Evolutionary conservation across 768 basidiomycete genomes (phyloP), one percentile per base, ranked within the genome.

Genomic region (Agrocybe praecox): DNA sequence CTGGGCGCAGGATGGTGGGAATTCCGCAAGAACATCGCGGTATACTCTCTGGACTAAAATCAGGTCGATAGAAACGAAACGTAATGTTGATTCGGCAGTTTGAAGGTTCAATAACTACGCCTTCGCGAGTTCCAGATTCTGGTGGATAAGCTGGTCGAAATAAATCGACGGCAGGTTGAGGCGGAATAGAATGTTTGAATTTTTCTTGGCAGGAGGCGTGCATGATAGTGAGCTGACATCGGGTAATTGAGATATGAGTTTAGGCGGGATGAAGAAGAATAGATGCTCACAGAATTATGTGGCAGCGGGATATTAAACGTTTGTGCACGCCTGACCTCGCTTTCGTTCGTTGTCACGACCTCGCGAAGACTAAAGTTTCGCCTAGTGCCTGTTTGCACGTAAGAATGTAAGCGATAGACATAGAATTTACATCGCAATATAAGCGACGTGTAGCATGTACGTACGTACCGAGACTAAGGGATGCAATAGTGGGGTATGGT

Each of bases 401-500:
- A 47, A 19, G n/a, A 29, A 40, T 21, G 14, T 54, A 54, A 29
- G 34, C 46, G 43, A 56, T 26, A 42, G 46, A 44, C 23, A 18
- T 33, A 29, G n/a, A 29, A 52, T 10, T 21, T 11, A 23, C 36
- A 32, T 23, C 9, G 23, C n/a, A 22, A 6, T 42, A 33, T n/a
- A n/a, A n/a, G 23, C 62, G 6, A 29, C 36, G 36, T 40, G 36
- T n/a, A 40, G 36, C 33, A 17, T 18, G 18, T 19, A 40, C 80
- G 18, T 19, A 40, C 80, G 60, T 51, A 86, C 91, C 91, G 12
- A 94, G 80, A 67, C 90, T 92, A 48, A 94, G 70, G 11, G 91
- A 93, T 10, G 92, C 92, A 52, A 94, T 94, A 0, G 92, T 93
- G 6, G 90, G 86, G 69, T 87, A 92, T 14, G 92, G 92, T 10